Base-by-base conservation (phyloP, 345 rosid species). In the Microcos paniculata region DNA sequence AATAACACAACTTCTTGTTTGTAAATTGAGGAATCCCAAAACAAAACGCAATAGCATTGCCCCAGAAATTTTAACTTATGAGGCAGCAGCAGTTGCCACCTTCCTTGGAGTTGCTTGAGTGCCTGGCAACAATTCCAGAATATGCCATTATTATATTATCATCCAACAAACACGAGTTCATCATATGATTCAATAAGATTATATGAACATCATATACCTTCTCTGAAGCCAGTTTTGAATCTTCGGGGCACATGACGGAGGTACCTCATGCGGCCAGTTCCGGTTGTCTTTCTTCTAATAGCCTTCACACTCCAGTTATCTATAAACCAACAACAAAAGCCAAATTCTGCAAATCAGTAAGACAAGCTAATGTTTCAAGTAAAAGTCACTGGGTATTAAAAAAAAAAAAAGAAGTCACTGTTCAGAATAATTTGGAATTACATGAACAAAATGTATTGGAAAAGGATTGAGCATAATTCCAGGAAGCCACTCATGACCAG, bases 271-370 rank as follows among this genome's bases (percentile, higher is more conserved):
- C 93, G 85, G 30, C 96, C 96, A 0, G 92, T 89, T 67, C 93
- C 96, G 0, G 96, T 91, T 0, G 96, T 91, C 91, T 91, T 91
- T 72, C 96, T 79, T 24, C 96, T 81, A 73, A 91, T 84, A 2
- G 96, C 93, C 89, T 91, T 91, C 80, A 79, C 89, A 76, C 93
- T 91, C 96, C 93, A 91, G 85, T 91, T 91, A 75, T 91, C 96
- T 91, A n/a, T n/a, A 45, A 33, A 52, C 15, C 11, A 31, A 40
- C 53, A 45, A 4, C 24, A 9, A 15, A 23, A 51, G 75, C 3
- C 28, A 57, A 55, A 0, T 16, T 23, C 40, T 19, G 18, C 46
- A 6, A 40, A 24, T 73, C 15, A 53, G 18, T 19, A 16, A 12
- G 15, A 46, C 23, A 26, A 67, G n/a, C 55, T 15, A 2, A 67